Conservation (phyloP, 345 rosid species). For the Sonneratia alba region DNA sequence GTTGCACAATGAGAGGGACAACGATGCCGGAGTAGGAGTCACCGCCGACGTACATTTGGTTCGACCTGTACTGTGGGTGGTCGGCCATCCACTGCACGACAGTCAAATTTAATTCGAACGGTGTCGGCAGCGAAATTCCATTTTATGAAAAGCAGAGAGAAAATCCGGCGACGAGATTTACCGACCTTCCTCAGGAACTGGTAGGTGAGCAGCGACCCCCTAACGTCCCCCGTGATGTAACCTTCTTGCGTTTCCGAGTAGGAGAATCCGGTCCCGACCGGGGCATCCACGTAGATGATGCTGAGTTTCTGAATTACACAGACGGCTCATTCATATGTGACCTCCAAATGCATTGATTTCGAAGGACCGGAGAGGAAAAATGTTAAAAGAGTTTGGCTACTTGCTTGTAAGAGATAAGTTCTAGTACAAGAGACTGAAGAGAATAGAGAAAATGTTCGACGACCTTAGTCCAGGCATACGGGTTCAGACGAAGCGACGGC, state of each 20-base stretch:
- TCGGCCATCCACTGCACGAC: slow-evolving; percentile 11
- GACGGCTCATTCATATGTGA: no score
- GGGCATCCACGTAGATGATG: slow-evolving; percentile 11
- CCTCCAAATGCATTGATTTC: no score
- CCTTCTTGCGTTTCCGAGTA: slow-evolving; percentile 5
- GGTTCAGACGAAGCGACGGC: slow-evolving; percentile 10
- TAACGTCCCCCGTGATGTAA: background rate
- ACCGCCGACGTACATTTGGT: slow-evolving; percentile 10
- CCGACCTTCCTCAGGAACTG: slow-evolving; percentile 13
- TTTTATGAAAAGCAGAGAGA: no score
- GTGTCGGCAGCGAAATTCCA: no score
- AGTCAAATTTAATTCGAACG: background rate
- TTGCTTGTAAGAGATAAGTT: background rate
- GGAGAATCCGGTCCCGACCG: slow-evolving; percentile 17
- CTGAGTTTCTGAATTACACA: background rate
- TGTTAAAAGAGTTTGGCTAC: background rate
- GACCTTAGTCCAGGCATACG: slow-evolving; percentile 17
- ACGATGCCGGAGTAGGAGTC: slow-evolving; percentile 14
- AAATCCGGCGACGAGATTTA: background rate
- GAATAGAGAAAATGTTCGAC: no score
- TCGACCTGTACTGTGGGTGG: slow-evolving; percentile 1
- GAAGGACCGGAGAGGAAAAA: background rate
- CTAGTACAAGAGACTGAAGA: no score
- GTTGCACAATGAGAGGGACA: slow-evolving; percentile 6
- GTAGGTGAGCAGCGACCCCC: background rate